Evolutionary conservation across 2,329 filamentous ascomycete genomes (phyloP).

Genomic region (Chaetomiaceae sp.): DNA sequence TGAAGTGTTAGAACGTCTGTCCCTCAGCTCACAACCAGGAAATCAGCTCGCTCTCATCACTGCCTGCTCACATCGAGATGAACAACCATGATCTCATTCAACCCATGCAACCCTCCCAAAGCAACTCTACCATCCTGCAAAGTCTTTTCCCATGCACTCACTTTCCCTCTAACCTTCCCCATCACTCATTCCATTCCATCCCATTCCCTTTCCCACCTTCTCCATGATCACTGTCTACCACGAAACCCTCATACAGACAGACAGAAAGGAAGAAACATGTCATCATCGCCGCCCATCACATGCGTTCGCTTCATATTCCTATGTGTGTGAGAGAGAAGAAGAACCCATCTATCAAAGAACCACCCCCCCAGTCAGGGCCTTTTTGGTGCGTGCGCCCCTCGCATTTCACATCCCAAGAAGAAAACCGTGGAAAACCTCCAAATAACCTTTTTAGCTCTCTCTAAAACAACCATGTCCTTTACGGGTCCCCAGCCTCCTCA

Average conservation of each 20-base stretch:
- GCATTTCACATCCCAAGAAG: slow-evolving; percentile 3
- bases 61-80: too few relatives aligned
- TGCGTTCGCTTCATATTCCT: slow-evolving; percentile 25
- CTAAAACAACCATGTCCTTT: not conserved
- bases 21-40: too few relatives aligned
- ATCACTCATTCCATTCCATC: too few relatives aligned
- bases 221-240: not conserved
- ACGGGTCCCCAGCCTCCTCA: slow-evolving; percentile 38
- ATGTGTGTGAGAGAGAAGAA: too few relatives aligned
- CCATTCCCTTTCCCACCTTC: not conserved
- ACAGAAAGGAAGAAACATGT: not conserved
- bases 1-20: too few relatives aligned
- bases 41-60: too few relatives aligned
- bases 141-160: too few relatives aligned
- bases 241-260: not conserved
- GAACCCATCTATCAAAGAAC: slow-evolving; percentile 23
- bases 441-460: not conserved
- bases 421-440: not conserved
- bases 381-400: slow-evolving; percentile 11
- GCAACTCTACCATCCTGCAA: too few relatives aligned
- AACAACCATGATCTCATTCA: too few relatives aligned
- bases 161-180: too few relatives aligned
- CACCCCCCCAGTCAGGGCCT: slow-evolving; percentile 16
- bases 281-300: slow-evolving; percentile 21
- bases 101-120: too few relatives aligned